Evolutionary conservation across 768 basidiomycete genomes (phyloP), one percentile per base, ranked within the genome.

Genomic region (Amanita inopinata): DNA sequence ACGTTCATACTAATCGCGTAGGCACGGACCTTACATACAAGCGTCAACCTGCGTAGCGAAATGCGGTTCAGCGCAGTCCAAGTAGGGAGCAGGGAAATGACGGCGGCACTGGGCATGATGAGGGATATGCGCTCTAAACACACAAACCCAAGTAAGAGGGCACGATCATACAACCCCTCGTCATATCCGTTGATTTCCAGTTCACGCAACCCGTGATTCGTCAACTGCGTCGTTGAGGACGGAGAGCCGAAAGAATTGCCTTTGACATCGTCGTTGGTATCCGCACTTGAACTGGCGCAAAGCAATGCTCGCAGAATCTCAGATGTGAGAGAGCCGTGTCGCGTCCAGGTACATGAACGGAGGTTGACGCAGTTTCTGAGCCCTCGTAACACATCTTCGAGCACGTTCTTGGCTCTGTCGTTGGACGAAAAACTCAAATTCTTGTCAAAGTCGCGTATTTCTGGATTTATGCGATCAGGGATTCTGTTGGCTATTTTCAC

Each of bases 371-470:
- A 85, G 52, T 86, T 82, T 36, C 57, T 54, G 10, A 88, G 57
- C 0, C 75, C 85, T 36, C 46, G 53, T 4, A 70, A 39, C 35
- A 81, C 75, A 6, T 61, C 49, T 4, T 60, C 55, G 5, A 66
- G 51, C 15, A 74, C 48, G 1, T 60, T 31, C 27, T 22, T 10
- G 11, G 43, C 34, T 4, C 20, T 33, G 18, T 28, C 56, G 2
- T 65, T 58, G n/a, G 61, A 56, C 0, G 54, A 51, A 5, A 53
- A 48, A 1, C 56, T 52, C 2, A 70, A 46, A 7, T 62, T 67
- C 51, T 78, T 82, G 0, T 85, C 83, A 51, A 85, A 88, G 48
- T 80, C 79, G 48, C 82, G 72, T 32, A 88, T 76, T 46, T 80
- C 85, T 87, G 52, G 10, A 4, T 23, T 22, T 10, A 41, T 14